Evolutionary conservation across 495 filamentous ascomycete genomes (phyloP).

Genomic region (Penicillium maclennaniae): DNA sequence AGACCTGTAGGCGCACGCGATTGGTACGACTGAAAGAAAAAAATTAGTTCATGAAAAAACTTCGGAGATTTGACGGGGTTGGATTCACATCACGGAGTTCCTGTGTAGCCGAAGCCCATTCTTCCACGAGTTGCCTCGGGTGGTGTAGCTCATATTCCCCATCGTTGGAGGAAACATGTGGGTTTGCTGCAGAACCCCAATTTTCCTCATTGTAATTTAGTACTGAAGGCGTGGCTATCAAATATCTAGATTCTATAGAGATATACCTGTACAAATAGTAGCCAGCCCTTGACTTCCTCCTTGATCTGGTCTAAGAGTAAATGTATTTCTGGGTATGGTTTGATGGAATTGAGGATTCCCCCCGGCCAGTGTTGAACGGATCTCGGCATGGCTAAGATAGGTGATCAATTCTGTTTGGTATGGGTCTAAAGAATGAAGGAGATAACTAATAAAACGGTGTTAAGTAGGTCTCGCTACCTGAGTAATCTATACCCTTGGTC

Average conservation of each 20-base stretch:
- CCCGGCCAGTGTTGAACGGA: conserved; percentile 3
- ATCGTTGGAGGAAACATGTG: not conserved
- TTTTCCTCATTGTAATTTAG: not conserved
- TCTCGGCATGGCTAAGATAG: conserved; percentile 1
- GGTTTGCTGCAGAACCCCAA: conserved; percentile 5
- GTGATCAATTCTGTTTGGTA: not conserved
- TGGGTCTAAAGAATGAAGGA: conserved; percentile 2
- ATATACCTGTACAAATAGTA: conserved; percentile 3
- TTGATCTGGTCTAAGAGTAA: not conserved
- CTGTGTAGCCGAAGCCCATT: conserved; percentile 5
- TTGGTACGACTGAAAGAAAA: not conserved
- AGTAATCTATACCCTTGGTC: no score
- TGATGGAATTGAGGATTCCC: conserved; percentile 4
- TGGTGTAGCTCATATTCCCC: not conserved
- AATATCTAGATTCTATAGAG: no score
- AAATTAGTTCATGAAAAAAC: conserved; percentile 2
- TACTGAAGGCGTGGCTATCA: not conserved
- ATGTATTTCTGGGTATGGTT: conserved; percentile 4
- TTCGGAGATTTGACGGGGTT: not conserved
- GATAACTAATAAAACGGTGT: not conserved
- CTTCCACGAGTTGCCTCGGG: not conserved
- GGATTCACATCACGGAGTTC: conserved; percentile 4
- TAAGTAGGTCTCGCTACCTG: no score
- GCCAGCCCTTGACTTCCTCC: conserved; percentile 4
- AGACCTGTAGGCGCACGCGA: conserved; percentile 2